phyloP scores from a whole-genome alignment of 2,329 filamentous ascomycete genomes.

The Pseudophaeomoniella oleicola region DNA sequence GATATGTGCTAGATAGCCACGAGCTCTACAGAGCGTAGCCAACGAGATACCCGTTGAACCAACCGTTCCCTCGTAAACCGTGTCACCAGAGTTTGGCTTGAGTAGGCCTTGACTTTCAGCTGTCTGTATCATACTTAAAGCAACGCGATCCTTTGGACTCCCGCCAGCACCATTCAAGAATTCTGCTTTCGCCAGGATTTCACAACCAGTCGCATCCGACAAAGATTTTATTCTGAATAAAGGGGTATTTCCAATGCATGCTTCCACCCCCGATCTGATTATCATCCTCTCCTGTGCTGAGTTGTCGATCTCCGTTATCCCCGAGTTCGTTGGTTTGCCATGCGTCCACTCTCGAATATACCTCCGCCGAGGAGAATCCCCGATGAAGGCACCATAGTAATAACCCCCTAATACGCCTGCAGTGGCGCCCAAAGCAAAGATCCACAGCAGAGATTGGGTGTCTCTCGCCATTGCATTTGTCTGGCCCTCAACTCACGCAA shows the following conservation, averaged over 20 bases:
- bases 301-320: constrained; percentile 3
- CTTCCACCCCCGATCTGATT: constrained; percentile 56
- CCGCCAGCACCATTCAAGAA: constrained; percentile 90
- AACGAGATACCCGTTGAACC: constrained; percentile 93
- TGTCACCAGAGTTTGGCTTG: constrained; percentile 69
- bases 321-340: too few species aligned
- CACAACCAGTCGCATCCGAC: constrained; percentile 72
- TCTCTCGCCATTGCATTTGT: too few species aligned
- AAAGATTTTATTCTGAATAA: constrained; percentile 75
- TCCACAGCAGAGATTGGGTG: too few species aligned
- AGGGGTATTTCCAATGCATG: constrained; percentile 85
- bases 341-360: too few species aligned
- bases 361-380: too few species aligned
- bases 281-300: constrained; percentile 4
- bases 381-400: too few species aligned
- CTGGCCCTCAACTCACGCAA: too few species aligned
- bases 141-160: constrained; percentile 89
- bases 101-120: constrained; percentile 69
- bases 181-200: constrained; percentile 87
- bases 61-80: constrained; percentile 93
- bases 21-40: constrained; percentile 72
- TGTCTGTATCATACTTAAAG: constrained; percentile 70
- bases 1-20: constrained; percentile 85
- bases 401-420: too few species aligned
- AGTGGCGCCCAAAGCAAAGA: too few species aligned